Evolutionary conservation across 2,329 filamentous ascomycete genomes (phyloP), one percentile per base, ranked within the genome.

Genomic region (Chaetomiaceae sp.): DNA sequence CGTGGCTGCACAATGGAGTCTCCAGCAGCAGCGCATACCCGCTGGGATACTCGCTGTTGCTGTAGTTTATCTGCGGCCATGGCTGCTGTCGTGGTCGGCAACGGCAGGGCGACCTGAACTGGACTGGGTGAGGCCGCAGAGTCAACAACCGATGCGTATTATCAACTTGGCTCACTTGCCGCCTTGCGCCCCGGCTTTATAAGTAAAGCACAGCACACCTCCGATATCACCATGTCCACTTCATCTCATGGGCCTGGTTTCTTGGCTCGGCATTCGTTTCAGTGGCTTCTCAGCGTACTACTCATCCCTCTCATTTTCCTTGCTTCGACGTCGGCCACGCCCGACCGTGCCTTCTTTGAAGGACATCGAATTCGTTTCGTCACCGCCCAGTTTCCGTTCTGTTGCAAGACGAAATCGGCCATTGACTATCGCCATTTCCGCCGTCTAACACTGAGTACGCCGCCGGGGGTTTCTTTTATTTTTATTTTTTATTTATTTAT

Each of bases 41-140:
- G n/a, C 47, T 38, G 33, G 53, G 44, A 51, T 56, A 32, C 40
- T 48, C 45, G 48, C 37, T 47, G 53, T 45, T 48, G 13, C 50
- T 41, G 47, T 47, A 54, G 43, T 53, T 27, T 56, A 51, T 47
- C 47, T 54, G 56, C 53, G 47, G 50, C 56, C 33, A 49, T 58
- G 53, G 43, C 46, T 51, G 46, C 56, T 54, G 49, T 38, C 40
- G 52, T 54, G 52, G 30, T 37, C 43, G 21, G 36, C 8, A 33
- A 18, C 3, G 18, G 33, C 30, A 44, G 16, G 42, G 43, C 33
- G 32, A 11, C 21, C 29, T 34, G 27, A n/a, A n/a, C n/a, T n/a
- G n/a, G n/a, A n/a, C n/a, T 2, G 20, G 27, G 30, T 11, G 38
- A 36, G 29, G 37, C 47, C 29, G 36, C 46, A 34, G 20, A 18